Conservation (phyloP, 768 basidiomycete genomes). For the Lenzites betulinus region DNA sequence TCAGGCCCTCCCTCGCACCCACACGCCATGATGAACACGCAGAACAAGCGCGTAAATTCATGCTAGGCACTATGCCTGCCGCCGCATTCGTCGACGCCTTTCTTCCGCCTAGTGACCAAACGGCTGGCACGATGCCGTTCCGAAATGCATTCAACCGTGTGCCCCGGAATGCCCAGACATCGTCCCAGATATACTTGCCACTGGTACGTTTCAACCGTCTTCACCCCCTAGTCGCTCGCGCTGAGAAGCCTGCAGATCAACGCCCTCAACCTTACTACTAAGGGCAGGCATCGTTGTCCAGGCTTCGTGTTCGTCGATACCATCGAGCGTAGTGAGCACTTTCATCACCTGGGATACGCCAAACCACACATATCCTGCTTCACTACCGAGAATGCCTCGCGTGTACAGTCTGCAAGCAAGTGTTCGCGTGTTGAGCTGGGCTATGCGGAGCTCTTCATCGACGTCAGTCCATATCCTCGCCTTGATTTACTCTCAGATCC, state of each 20-base stretch:
- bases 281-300: neutral
- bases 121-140: neutral
- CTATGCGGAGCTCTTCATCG: conserved; percentile 15
- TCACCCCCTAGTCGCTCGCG: too few species aligned
- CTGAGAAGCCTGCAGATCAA: too few species aligned
- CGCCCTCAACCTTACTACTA: neutral
- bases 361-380: conserved; percentile 10
- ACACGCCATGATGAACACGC: neutral
- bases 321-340: neutral
- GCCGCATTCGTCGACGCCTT: neutral
- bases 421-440: neutral
- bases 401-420: neutral
- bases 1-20: neutral
- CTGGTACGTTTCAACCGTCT: neutral
- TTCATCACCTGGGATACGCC: neutral
- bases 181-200: neutral
- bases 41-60: neutral
- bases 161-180: neutral
- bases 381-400: neutral
- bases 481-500: conserved; percentile 13
- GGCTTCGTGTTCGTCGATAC: neutral
- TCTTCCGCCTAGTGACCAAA: neutral
- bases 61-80: conserved; percentile 14
- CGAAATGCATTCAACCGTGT: neutral
- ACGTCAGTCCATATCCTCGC: neutral